Percentiles rank a stretch among this genome's conserved stretches.
Evolutionary conservation across 805 yeast species (phyloP).

Genomic region (Citeromyces matritensis): DNA sequence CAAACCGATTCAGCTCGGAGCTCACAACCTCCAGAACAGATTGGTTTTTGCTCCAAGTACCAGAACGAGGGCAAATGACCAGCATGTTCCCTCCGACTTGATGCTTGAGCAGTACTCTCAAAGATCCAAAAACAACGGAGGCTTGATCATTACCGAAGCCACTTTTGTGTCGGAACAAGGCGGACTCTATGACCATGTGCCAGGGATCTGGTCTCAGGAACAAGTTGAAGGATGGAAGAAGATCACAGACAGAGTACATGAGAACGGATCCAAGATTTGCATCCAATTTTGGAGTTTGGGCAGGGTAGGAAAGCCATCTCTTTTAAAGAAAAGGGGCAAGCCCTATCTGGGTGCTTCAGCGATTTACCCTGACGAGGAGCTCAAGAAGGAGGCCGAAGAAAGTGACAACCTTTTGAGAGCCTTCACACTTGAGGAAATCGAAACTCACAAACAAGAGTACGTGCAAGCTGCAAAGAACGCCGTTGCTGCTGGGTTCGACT

Average conservation of each 20-base stretch:
- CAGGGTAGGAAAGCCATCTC: conserved; percentile 18
- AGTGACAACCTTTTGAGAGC: conserved; percentile 29
- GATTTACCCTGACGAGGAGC: conserved; percentile 17
- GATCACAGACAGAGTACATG: conserved; percentile 33
- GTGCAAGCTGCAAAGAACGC: conserved; percentile 27
- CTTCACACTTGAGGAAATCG: conserved; percentile 22
- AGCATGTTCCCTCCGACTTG: conserved; percentile 28
- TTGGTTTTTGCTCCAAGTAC: conserved; percentile 36
- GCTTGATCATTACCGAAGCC: conserved; percentile 47
- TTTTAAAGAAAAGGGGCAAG: conserved; percentile 18
- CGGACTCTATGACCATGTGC: conserved; percentile 26
- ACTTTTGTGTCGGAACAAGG: conserved; percentile 28
- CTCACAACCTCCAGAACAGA: conserved; percentile 19
- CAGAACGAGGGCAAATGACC: conserved; percentile 22
- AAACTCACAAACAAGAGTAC: conserved; percentile 22
- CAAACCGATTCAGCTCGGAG: conserved; percentile 28
- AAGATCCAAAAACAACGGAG: conserved; percentile 39
- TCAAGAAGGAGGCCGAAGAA: conserved; percentile 16
- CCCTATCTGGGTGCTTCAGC: conserved; percentile 24
- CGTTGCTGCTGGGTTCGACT: conserved; percentile 22
- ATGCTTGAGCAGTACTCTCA: conserved; percentile 38
- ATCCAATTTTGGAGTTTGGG: conserved; percentile 42
- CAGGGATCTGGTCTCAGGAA: conserved; percentile 32
- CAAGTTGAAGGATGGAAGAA: conserved; percentile 35
- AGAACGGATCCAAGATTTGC: conserved; percentile 25